phyloP scores from a whole-genome alignment of 2,329 filamentous ascomycete species.

The Trichoderma gracile region DNA sequence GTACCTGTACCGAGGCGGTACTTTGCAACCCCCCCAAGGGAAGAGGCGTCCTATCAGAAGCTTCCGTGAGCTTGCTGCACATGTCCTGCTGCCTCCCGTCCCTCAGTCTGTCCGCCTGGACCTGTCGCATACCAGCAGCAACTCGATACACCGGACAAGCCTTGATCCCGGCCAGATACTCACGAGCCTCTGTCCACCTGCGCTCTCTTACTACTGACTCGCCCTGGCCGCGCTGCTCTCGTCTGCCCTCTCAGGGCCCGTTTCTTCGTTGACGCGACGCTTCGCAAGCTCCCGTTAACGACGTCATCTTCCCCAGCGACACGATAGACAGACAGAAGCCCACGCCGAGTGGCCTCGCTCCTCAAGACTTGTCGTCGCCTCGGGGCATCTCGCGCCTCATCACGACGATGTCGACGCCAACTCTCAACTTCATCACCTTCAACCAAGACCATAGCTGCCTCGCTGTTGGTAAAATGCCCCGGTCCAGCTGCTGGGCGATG shows the following conservation, averaged over 20 bases:
- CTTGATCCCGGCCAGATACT: conserved; percentile 4
- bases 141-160: background rate
- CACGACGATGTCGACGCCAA: conserved; percentile 60
- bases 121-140: conserved; percentile 2
- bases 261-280: conserved; percentile 1
- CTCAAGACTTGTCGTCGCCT: background rate
- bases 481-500: background rate
- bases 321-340: background rate
- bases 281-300: conserved; percentile 9
- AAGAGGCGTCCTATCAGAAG: background rate
- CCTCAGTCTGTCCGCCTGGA: background rate
- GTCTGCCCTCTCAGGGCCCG: background rate
- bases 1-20: background rate
- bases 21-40: background rate
- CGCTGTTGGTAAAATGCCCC: conserved; percentile 73
- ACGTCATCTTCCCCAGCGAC: conserved; percentile 14
- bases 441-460: conserved; percentile 98
- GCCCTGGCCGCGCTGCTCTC: background rate
- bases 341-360: background rate
- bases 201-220: background rate
- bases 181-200: background rate
- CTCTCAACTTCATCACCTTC: conserved; percentile 97
- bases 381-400: conserved; percentile 31
- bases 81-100: conserved; percentile 1
- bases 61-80: background rate